Conservation (phyloP, 2,329 filamentous ascomycete genomes). For the Dactylonectria estremocensis region DNA sequence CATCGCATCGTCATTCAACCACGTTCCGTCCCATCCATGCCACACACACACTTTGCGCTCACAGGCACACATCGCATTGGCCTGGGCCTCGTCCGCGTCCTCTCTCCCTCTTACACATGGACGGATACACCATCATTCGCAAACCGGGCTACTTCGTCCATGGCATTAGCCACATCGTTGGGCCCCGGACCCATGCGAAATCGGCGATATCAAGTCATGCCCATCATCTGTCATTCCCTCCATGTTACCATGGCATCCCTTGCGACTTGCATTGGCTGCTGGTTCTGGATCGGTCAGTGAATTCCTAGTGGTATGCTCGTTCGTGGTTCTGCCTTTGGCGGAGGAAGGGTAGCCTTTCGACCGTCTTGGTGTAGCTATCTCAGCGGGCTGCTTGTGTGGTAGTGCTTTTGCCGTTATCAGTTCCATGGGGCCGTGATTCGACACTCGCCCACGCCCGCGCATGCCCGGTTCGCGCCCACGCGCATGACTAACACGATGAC, state of each 20-base stretch:
- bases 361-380: no score
- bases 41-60: not conserved
- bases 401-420: no score
- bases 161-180: constrained; percentile 2
- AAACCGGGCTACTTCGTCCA: constrained; percentile 1
- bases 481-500: not conserved
- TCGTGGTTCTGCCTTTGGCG: not conserved
- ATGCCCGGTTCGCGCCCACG: not conserved
- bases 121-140: constrained; percentile 23
- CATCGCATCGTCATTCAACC: constrained; percentile 12
- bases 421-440: not conserved
- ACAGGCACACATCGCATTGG: constrained; percentile 5
- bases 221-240: constrained; percentile 22
- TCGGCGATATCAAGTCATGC: constrained; percentile 16
- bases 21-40: constrained; percentile 21
- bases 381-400: no score
- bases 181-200: constrained; percentile 24
- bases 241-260: constrained; percentile 26
- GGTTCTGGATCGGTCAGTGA: constrained; percentile 12
- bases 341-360: no score
- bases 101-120: constrained; percentile 25
- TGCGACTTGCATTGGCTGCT: constrained; percentile 12
- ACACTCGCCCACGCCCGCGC: not conserved
- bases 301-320: constrained; percentile 10
- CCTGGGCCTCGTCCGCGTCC: not conserved